phyloP scores from a whole-genome alignment of 768 basidiomycete genomes.

The Calocera cornea region DNA sequence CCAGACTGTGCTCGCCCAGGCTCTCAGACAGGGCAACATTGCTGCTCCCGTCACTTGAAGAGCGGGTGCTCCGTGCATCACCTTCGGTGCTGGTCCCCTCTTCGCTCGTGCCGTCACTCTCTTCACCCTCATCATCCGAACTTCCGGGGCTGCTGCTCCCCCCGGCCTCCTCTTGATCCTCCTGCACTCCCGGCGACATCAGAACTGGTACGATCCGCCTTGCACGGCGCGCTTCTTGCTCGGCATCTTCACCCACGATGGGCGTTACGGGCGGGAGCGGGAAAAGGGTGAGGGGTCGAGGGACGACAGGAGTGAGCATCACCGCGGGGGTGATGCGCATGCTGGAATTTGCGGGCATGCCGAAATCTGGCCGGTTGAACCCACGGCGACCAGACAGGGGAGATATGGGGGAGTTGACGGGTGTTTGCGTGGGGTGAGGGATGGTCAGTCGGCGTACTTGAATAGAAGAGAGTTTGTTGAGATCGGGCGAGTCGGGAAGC shows the following conservation, averaged over 20 bases:
- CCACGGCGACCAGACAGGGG: neutral
- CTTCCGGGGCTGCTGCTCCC: neutral
- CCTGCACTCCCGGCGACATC: neutral
- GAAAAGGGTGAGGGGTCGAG: neutral
- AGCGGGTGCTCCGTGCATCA: neutral
- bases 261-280: neutral
- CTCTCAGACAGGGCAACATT: neutral
- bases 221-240: neutral
- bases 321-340: slow-evolving; percentile 2
- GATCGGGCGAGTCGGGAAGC: neutral
- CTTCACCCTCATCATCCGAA: neutral
- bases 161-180: neutral
- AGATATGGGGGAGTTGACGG: neutral
- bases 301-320: neutral
- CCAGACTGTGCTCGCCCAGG: neutral
- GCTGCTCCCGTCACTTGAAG: neutral
- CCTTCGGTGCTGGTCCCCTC: slow-evolving; percentile 1
- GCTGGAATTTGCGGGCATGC: neutral
- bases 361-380: neutral
- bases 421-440: neutral
- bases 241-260: neutral
- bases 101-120: neutral
- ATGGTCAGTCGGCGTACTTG: neutral
- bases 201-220: neutral
- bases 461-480: neutral